Evolutionary conservation across 306 rosid genomes (phyloP).

Genomic region (Quercus aquifolioides): DNA sequence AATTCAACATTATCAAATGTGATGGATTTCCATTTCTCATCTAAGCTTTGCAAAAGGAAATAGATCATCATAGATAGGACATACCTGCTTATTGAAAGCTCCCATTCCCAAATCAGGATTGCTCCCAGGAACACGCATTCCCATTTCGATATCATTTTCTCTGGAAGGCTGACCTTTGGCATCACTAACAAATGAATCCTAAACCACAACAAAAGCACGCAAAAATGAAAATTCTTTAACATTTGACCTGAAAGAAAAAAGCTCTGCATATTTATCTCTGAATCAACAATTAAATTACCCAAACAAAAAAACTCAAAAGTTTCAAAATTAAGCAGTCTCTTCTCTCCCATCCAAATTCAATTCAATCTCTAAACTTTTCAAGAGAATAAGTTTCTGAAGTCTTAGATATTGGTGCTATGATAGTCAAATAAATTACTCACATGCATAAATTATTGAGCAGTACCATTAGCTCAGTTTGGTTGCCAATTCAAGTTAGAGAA

Average conservation of each 20-base stretch:
- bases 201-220: conserved; percentile 16
- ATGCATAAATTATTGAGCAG: neutral
- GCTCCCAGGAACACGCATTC: conserved; percentile 46
- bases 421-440: neutral
- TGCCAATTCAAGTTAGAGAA: neutral
- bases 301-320: neutral
- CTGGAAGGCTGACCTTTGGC: conserved; percentile 62
- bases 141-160: conserved; percentile 83
- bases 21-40: neutral
- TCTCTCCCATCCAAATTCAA: neutral
- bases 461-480: neutral
- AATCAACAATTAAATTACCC: conserved; percentile 10
- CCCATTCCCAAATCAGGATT: conserved; percentile 66
- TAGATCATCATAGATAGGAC: conserved; percentile 6
- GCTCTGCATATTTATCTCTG: neutral
- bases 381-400: neutral
- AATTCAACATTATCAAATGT: neutral
- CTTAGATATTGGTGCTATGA: neutral
- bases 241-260: conserved; percentile 11
- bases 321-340: neutral
- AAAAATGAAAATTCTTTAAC: conserved; percentile 8
- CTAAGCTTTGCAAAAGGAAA: conserved; percentile 7
- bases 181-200: conserved; percentile 80
- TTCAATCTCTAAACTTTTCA: neutral
- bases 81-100: conserved; percentile 82